Conservation (phyloP, 1,139 yeast genomes). For the Protomyces macrosporus region DNA sequence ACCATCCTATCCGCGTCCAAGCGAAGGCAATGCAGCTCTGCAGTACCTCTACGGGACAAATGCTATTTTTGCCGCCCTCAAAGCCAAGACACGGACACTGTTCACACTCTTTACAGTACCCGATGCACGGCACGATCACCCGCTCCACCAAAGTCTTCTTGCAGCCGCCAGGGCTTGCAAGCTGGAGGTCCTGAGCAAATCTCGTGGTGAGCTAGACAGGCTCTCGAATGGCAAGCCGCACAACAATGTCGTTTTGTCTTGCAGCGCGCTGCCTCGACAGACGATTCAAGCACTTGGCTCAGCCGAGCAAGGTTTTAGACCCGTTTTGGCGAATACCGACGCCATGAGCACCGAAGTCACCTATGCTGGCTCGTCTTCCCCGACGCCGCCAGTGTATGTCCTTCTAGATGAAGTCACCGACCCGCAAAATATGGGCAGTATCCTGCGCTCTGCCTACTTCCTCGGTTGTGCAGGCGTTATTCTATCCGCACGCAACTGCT, state of each 20-base stretch:
- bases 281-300: neutral
- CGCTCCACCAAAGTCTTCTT: neutral
- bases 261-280: neutral
- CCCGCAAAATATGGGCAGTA: constrained; percentile 87
- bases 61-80: constrained; percentile 6
- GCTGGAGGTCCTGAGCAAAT: neutral
- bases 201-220: neutral
- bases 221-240: constrained; percentile 10
- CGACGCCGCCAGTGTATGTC: constrained; percentile 10
- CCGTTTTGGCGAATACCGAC: constrained; percentile 3
- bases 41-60: constrained; percentile 6
- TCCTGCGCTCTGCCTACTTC: constrained; percentile 72
- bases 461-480: constrained; percentile 80
- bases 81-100: constrained; percentile 1
- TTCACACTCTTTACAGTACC: neutral
- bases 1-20: neutral
- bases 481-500: constrained; percentile 57
- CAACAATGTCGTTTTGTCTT: constrained; percentile 11
- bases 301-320: neutral
- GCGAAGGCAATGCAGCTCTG: neutral
- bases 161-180: neutral
- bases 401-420: constrained; percentile 50
- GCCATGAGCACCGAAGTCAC: neutral
- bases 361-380: neutral
- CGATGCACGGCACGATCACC: neutral